These are phyloP conservation scores for Phialophora expanda DNA, from an alignment of 2,329 filamentous ascomycete species.

Conservation along the genomic window DNA sequence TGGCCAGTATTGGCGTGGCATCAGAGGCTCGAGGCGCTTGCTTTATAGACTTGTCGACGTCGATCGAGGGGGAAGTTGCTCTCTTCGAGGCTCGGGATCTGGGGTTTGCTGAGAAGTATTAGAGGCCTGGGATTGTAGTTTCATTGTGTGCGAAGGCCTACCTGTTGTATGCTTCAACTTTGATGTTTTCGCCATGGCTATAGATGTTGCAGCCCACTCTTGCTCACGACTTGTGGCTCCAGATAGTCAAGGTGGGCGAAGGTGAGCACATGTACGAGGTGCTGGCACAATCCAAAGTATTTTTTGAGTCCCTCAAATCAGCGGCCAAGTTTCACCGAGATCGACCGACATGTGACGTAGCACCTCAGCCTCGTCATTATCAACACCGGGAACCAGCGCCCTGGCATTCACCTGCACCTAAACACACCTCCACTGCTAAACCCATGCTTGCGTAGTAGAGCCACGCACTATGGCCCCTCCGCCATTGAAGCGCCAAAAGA, in stretches of 20 bases:
- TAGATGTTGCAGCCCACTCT: neutral
- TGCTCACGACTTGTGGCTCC: neutral
- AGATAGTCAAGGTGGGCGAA: neutral
- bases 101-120: constrained; percentile 53
- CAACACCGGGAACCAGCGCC: neutral
- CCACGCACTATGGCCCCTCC: constrained; percentile 35
- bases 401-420: neutral
- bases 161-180: constrained; percentile 28
- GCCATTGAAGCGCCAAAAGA: constrained; percentile 39
- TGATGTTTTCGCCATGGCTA: constrained; percentile 39
- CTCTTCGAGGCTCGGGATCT: constrained; percentile 66
- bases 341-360: constrained; percentile 16
- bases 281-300: neutral
- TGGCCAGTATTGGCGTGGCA: constrained; percentile 45
- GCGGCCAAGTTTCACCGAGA: neutral
- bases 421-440: neutral
- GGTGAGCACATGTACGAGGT: neutral
- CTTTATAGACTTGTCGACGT: constrained; percentile 58
- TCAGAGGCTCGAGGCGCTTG: constrained; percentile 48
- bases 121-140: neutral
- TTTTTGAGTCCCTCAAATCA: neutral
- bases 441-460: neutral
- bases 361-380: constrained; percentile 10
- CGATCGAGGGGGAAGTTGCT: constrained; percentile 60
- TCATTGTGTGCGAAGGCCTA: constrained; percentile 10